A percentile compares a stretch with the other conserved stretches of the same genome.
phyloP scores from a whole-genome alignment of 2,329 filamentous ascomycete genomes.

The Fusarium sp. region DNA sequence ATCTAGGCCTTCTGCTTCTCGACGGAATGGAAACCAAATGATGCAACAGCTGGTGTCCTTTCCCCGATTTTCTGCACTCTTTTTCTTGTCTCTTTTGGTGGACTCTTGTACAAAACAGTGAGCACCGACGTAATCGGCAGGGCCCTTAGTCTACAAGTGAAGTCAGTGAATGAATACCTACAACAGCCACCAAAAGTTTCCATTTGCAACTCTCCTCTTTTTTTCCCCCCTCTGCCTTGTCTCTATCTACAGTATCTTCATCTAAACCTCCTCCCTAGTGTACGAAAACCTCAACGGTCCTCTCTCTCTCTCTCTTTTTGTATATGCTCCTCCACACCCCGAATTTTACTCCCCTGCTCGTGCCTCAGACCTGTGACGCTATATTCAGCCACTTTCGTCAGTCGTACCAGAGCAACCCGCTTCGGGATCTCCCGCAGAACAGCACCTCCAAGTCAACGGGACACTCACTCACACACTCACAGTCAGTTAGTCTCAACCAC shows the following conservation, averaged over 20 bases:
- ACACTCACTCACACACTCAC: not conserved
- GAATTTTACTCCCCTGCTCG: constrained; percentile 31
- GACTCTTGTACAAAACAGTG: constrained; percentile 35
- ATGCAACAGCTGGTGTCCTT: constrained; percentile 40
- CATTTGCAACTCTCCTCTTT: not conserved
- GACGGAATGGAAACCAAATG: constrained; percentile 40
- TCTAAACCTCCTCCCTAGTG: not conserved
- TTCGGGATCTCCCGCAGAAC: constrained; percentile 47
- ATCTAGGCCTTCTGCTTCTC: constrained; percentile 35
- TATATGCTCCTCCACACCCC: constrained; percentile 9
- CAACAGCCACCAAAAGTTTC: not conserved
- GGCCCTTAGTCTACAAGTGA: constrained; percentile 3
- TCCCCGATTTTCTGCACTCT: constrained; percentile 29
- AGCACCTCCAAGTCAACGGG: constrained; percentile 7
- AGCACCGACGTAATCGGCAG: constrained; percentile 43
- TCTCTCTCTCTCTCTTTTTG: not conserved
- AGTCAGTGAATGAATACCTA: constrained; percentile 6
- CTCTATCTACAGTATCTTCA: not conserved
- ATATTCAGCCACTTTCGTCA: constrained; percentile 48
- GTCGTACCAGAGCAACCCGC: constrained; percentile 41
- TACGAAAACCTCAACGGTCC: not conserved
- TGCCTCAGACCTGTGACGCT: constrained; percentile 34
- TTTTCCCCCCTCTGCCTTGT: not conserved
- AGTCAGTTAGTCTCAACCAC: constrained; percentile 2
- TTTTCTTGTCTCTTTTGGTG: constrained; percentile 30